A percentile compares a stretch with the other conserved stretches of the same genome.
These are phyloP conservation scores for Venturia carpophila DNA, from an alignment of 2,329 filamentous ascomycete genomes.

Conservation along the genomic window DNA sequence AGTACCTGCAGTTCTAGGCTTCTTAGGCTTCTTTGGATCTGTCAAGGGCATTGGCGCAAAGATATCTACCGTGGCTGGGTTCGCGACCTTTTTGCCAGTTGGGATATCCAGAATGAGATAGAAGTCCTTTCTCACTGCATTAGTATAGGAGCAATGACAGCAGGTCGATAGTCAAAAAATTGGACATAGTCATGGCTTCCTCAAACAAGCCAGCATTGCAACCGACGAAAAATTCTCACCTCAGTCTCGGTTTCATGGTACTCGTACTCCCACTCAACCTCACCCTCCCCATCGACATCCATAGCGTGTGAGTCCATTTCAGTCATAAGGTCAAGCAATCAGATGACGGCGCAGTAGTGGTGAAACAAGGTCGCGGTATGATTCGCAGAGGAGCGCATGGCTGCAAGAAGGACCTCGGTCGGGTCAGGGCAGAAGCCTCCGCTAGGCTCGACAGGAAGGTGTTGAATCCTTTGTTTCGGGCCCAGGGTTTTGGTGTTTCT, in stretches of 20 bases:
- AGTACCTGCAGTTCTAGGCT: not conserved
- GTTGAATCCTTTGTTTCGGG: not conserved
- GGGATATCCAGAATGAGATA: conserved; percentile 16
- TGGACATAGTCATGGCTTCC: too few relatives aligned
- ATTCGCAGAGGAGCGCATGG: not conserved
- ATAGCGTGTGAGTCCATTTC: conserved; percentile 16
- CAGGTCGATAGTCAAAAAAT: not conserved
- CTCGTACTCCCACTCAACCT: conserved; percentile 54
- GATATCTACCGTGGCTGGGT: conserved; percentile 9
- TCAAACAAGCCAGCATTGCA: not conserved
- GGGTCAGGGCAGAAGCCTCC: not conserved
- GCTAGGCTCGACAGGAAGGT: not conserved
- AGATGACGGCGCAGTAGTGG: not conserved
- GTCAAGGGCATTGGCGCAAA: conserved; percentile 11
- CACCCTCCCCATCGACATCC: conserved; percentile 18
- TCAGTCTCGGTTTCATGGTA: conserved; percentile 47
- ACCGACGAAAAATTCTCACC: conserved; percentile 19
- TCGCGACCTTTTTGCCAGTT: not conserved
- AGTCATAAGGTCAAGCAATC: conserved; percentile 23
- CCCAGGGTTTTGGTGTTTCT: conserved; percentile 22
- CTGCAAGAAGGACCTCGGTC: not conserved
- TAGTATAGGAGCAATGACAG: not conserved
- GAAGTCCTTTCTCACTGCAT: conserved; percentile 4
- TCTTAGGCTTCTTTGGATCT: conserved; percentile 12
- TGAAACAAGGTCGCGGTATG: not conserved